These are phyloP conservation scores for Ophiostoma sp. DNA, from an alignment of 2,329 filamentous ascomycete genomes.

Conservation along the genomic window DNA sequence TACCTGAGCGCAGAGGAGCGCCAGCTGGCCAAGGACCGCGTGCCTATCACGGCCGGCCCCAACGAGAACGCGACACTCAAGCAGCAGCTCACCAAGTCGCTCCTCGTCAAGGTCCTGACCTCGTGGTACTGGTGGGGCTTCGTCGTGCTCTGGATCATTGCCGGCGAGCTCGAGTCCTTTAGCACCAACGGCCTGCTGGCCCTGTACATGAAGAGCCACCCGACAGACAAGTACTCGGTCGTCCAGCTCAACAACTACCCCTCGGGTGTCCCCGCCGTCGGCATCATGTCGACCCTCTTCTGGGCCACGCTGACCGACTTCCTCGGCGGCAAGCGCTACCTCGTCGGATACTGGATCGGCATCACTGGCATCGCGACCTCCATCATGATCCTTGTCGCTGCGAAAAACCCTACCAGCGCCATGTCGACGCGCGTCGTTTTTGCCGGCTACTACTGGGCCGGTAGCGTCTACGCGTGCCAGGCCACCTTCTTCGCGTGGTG, in stretches of 20 bases:
- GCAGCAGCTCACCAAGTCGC: slow-evolving; percentile 23
- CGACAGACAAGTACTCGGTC: slow-evolving; percentile 40
- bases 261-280: slow-evolving; percentile 50
- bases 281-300: slow-evolving; percentile 58
- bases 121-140: slow-evolving; percentile 65
- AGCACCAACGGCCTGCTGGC: slow-evolving; percentile 55
- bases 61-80: slow-evolving; percentile 28
- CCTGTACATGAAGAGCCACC: slow-evolving; percentile 47
- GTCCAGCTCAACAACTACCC: slow-evolving; percentile 53
- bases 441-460: slow-evolving; percentile 64
- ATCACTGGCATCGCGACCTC: slow-evolving; percentile 59
- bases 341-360: slow-evolving; percentile 62
- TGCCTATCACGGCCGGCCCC: slow-evolving; percentile 37
- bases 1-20: slow-evolving; percentile 41
- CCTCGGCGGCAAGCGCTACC: slow-evolving; percentile 55
- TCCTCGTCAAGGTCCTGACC: slow-evolving; percentile 47
- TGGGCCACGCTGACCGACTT: slow-evolving; percentile 65
- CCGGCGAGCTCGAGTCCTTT: slow-evolving; percentile 66
- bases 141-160: slow-evolving; percentile 61
- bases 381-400: slow-evolving; percentile 54
- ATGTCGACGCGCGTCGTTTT: slow-evolving; percentile 51
- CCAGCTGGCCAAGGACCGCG: slow-evolving; percentile 37
- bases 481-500: slow-evolving; percentile 72
- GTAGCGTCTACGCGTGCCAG: slow-evolving; percentile 65
- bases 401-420: slow-evolving; percentile 36